Evolutionary conservation across 352 stramenopile genomes (phyloP).

Genomic region (Blastocystis sp.): DNA sequence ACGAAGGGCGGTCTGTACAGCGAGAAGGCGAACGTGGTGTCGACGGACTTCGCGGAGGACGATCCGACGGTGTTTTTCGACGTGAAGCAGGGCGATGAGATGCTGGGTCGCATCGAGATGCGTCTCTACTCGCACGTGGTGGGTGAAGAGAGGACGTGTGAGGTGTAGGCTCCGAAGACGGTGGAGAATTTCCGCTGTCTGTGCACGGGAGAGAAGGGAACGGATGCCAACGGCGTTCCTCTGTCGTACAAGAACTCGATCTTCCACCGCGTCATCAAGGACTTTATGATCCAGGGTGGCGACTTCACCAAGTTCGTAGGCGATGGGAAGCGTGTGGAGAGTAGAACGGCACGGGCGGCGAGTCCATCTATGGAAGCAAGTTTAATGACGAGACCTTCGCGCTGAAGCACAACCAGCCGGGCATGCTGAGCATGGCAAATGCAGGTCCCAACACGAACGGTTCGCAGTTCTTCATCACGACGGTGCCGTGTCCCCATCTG

Average conservation of each 20-base stretch:
- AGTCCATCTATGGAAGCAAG: conserved; percentile 70
- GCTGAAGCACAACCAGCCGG: conserved; percentile 67
- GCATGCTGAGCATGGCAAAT: conserved; percentile 71
- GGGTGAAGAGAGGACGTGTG: background rate
- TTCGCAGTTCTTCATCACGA: conserved; percentile 90
- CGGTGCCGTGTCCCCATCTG: conserved; percentile 81
- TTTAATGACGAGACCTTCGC: conserved; percentile 60
- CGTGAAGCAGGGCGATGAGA: conserved; percentile 65
- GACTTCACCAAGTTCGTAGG: conserved; percentile 54
- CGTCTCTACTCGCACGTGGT: conserved; percentile 82
- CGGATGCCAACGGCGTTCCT: conserved; percentile 65
- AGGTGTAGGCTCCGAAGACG: conserved; percentile 62
- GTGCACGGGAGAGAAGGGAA: conserved; percentile 68
- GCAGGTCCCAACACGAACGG: conserved; percentile 76
- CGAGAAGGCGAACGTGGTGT: conserved; percentile 18
- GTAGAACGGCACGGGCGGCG: conserved; percentile 70
- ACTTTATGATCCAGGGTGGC: conserved; percentile 91
- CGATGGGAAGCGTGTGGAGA: background rate
- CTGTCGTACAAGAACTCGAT: conserved; percentile 39
- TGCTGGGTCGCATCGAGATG: conserved; percentile 66
- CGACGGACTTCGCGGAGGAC: background rate
- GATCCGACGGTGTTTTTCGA: conserved; percentile 1
- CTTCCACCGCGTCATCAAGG: conserved; percentile 97
- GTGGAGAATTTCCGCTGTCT: conserved; percentile 66
- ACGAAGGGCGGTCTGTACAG: conserved; percentile 27